phyloP scores from a whole-genome alignment of 345 rosid species.

The Ceriops tagal region DNA sequence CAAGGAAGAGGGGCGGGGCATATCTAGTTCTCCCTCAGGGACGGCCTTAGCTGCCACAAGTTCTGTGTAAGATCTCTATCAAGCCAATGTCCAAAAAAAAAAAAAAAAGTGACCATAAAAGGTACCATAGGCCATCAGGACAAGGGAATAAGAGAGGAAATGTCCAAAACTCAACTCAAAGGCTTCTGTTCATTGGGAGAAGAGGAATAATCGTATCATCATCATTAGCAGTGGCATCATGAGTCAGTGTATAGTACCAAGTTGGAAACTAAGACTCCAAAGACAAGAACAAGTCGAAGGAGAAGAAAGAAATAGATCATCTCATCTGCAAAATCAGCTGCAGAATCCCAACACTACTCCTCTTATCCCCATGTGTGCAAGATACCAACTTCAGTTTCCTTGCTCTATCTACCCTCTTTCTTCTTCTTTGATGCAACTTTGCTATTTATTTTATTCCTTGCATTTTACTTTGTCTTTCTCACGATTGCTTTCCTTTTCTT shows the following conservation, averaged over 20 bases:
- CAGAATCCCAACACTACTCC: slow-evolving; percentile 7
- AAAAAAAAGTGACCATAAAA: neutral
- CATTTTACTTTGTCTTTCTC: neutral
- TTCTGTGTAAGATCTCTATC: slow-evolving; percentile 21
- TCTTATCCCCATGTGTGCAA: slow-evolving; percentile 30
- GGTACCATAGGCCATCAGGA: slow-evolving; percentile 20
- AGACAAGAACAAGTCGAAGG: slow-evolving; percentile 31
- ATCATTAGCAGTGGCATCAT: slow-evolving; percentile 12
- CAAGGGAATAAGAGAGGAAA: neutral
- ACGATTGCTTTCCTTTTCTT: neutral
- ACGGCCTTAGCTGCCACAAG: slow-evolving; percentile 19
- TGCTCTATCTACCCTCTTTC: neutral
- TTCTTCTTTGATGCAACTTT: neutral
- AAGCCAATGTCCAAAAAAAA: neutral
- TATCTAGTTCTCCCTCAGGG: neutral
- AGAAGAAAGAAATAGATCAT: slow-evolving; percentile 22
- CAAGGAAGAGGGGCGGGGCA: neutral
- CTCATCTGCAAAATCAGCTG: slow-evolving; percentile 19
- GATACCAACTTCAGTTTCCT: neutral
- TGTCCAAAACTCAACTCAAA: neutral
- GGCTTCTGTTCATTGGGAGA: neutral
- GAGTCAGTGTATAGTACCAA: slow-evolving; percentile 36
- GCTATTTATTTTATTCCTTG: neutral
- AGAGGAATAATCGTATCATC: slow-evolving; percentile 9
- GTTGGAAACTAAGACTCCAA: slow-evolving; percentile 33